Conservation (phyloP, 2,329 filamentous ascomycete genomes). For the Achaetomium macrosporum region DNA sequence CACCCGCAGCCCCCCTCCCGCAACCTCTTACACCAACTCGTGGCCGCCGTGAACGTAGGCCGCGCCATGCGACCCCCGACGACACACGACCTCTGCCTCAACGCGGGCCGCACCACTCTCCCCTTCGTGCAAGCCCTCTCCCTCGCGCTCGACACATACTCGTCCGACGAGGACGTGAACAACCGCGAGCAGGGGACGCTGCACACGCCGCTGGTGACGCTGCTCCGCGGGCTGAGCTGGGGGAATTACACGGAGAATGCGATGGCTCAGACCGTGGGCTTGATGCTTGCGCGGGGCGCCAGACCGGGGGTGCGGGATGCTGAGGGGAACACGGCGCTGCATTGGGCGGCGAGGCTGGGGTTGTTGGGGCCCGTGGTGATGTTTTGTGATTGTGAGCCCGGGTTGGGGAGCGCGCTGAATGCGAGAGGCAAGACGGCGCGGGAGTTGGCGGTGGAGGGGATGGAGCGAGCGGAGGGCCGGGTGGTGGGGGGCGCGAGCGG, state of each 20-base stretch:
- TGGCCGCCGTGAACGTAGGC: neutral
- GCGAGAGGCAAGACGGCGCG: neutral
- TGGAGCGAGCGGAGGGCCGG: neutral
- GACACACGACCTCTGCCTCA: neutral
- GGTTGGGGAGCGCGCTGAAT: neutral
- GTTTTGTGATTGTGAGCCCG: neutral
- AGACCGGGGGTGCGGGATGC: neutral
- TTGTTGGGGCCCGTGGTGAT: neutral
- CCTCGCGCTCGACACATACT: neutral
- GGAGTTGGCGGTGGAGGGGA: neutral
- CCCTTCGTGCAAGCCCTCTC: neutral
- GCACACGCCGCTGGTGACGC: neutral
- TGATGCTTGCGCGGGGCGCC: neutral
- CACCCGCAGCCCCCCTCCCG: neutral
- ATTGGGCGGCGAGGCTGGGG: conserved; percentile 1
- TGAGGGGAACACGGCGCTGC: neutral
- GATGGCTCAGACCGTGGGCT: neutral
- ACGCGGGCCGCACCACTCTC: neutral
- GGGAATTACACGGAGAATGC: neutral
- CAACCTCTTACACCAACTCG: neutral
- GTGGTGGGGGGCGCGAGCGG: neutral
- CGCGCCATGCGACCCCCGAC: neutral
- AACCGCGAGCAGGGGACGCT: neutral
- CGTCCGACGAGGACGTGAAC: neutral
- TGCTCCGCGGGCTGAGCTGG: neutral